Percentiles rank a stretch among this genome's conserved stretches.
These are phyloP conservation scores for Mesotaenium endlicherianum DNA, from an alignment of 139 green algal species.

Conservation along the genomic window DNA sequence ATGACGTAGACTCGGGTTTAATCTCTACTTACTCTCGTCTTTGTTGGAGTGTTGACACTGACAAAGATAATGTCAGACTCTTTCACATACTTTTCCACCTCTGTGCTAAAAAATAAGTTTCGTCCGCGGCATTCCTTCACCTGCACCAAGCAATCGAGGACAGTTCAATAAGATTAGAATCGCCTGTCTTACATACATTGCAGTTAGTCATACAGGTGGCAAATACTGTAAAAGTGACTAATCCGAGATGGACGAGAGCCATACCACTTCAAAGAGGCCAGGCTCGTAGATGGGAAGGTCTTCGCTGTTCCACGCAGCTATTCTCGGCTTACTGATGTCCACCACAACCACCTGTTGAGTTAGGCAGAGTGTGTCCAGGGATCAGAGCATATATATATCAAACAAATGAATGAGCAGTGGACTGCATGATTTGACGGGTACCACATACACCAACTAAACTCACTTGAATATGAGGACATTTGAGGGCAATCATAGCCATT, in stretches of 20 bases:
- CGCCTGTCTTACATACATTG: too few species aligned
- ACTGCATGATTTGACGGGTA: neutral
- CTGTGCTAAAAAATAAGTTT: constrained; percentile 97
- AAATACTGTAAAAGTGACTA: too few species aligned
- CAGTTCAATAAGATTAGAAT: neutral
- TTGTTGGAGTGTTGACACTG: constrained; percentile 97
- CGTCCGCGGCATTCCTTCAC: constrained; percentile 60
- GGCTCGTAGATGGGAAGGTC: constrained; percentile 98
- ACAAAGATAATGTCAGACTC: constrained; percentile 98
- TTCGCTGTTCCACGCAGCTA: constrained; percentile 94
- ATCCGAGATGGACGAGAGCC: too few species aligned
- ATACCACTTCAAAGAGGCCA: constrained; percentile 84
- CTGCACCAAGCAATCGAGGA: neutral
- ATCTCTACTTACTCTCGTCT: too few species aligned
- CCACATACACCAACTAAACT: too few species aligned
- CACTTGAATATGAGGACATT: constrained; percentile 85
- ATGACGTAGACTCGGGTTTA: too few species aligned
- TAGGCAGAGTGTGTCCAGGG: too few species aligned
- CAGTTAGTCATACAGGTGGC: too few species aligned
- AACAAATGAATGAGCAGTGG: neutral
- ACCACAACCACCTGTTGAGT: constrained; percentile 85
- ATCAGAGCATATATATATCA: too few species aligned
- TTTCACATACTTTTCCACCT: constrained; percentile 87
- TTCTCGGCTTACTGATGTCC: constrained; percentile 83
- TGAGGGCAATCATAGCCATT: constrained; percentile 92